Percentiles rank a stretch among this genome's conserved stretches.
Evolutionary conservation across 805 yeast species (phyloP).

Genomic region (Barnettozyma vustinii): DNA sequence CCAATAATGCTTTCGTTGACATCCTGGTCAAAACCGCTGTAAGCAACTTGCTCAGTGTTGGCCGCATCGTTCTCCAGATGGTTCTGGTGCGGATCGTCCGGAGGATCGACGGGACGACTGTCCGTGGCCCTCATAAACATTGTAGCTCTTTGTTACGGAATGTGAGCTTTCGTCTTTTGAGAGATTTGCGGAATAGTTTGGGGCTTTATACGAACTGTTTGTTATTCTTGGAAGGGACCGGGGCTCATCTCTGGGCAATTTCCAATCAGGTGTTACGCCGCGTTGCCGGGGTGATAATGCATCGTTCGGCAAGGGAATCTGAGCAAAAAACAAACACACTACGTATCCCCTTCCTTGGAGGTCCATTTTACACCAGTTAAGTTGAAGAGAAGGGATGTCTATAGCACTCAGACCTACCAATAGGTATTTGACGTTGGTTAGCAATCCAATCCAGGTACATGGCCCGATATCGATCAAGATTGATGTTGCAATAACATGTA

Average conservation of each 20-base stretch:
- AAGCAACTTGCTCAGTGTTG: neutral
- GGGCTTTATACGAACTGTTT: neutral
- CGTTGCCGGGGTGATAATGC: neutral
- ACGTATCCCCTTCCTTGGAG: no score
- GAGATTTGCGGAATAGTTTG: neutral
- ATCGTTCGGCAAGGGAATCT: neutral
- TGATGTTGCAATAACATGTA: no score
- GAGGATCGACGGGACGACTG: neutral
- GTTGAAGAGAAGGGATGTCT: no score
- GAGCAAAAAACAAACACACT: no score
- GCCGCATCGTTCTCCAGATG: neutral
- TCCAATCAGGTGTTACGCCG: neutral
- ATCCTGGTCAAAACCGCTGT: conserved; percentile 3
- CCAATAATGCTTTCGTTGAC: conserved; percentile 4
- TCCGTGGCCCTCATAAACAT: neutral
- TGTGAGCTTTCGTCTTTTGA: neutral
- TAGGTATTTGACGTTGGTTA: no score
- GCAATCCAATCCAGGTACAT: no score
- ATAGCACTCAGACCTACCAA: neutral
- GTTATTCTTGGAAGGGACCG: neutral
- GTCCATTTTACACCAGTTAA: no score
- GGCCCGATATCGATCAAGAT: no score
- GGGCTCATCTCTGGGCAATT: neutral
- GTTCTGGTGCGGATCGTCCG: neutral
- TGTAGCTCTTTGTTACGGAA: neutral